Evolutionary conservation across 176 grass and related monocot species (phyloP), one percentile per base, ranked within the genome.

Genomic region (Aegilops tauschii): DNA sequence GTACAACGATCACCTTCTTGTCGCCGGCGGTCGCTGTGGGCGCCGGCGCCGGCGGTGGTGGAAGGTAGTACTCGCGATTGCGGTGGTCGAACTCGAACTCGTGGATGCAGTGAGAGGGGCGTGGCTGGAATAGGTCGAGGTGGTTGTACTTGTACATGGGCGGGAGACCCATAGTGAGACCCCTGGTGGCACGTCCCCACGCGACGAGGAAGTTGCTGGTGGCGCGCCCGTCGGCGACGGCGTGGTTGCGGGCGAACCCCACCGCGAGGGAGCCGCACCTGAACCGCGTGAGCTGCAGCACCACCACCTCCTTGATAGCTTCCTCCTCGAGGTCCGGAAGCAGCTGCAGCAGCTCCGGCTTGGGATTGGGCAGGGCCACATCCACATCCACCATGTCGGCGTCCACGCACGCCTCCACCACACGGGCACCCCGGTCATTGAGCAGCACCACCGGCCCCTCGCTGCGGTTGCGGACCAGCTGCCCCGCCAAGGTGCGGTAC

Each of bases 231-330:
- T 93, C 94, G 67, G 78, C 91, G 10, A 69, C 84, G 44, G 79
- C 79, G 90, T 90, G 92, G 87, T 93, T 86, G 28, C 79, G 54
- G 12, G 87, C 84, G 87, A 90, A 69, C 21, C 82, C 91, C 9
- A 92, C 84, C 32, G 76, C 73, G 2, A 93, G 75, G 6, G 91
- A 89, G 14, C 91, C 91, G 52, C 91, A 93, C 29, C 84, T 58
- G 79, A 93, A 93, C 12, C 91, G 36, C 8, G 94, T 93, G n/a
- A 93, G 78, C 75, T 92, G 94, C 18, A 93, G 73, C n/a, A 81
- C 75, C 29, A 90, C 71, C 29, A 93, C 87, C 69, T 90, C 91
- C 45, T 88, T 32, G 37, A 40, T 5, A 85, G 73, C 2, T 56
- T 85, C 31, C 25, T 21, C 64, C 35, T 93, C 84, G 3, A 73